Conservation (phyloP, 1,284 basidiomycete species). For the Laetiporus sulphureus region DNA sequence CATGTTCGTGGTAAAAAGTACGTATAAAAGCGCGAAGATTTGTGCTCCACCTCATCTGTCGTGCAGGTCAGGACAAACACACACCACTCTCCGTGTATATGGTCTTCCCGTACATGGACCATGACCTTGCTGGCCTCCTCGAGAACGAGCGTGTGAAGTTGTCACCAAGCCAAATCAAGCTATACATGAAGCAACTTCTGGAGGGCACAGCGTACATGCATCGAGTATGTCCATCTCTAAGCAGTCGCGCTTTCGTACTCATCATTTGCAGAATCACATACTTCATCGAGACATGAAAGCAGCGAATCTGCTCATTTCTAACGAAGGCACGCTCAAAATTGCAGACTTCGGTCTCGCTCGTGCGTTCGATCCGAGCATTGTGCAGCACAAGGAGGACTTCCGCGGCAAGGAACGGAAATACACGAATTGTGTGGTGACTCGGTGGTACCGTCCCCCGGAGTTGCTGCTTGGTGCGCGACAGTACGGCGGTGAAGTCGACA, state of each 20-base stretch:
- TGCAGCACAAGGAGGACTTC: slow-evolving; percentile 33
- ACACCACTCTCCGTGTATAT: slow-evolving; percentile 84
- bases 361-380: slow-evolving; percentile 51
- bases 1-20: slow-evolving; percentile 81
- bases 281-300: slow-evolving; percentile 99
- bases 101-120: slow-evolving; percentile 99
- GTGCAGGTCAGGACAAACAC: slow-evolving; percentile 52
- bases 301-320: slow-evolving; percentile 93
- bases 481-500: slow-evolving; percentile 92
- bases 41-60: background rate
- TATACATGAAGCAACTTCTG: slow-evolving; percentile 93
- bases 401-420: slow-evolving; percentile 65
- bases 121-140: slow-evolving; percentile 92
- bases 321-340: slow-evolving; percentile 78
- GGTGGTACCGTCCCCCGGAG: slow-evolving; percentile 98
- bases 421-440: slow-evolving; percentile 97
- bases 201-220: slow-evolving; percentile 97
- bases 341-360: slow-evolving; percentile 97
- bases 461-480: slow-evolving; percentile 83
- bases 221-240: slow-evolving; percentile 43
- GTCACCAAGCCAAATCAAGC: slow-evolving; percentile 82
- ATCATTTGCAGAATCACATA: slow-evolving; percentile 79
- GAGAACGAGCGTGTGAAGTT: slow-evolving; percentile 86
- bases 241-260: too few species aligned
- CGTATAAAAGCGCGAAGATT: slow-evolving; percentile 23